Evolutionary conservation across 805 yeast genomes (phyloP), one percentile per base, ranked within the genome.

Genomic region (Saccharomycopsis sp.): DNA sequence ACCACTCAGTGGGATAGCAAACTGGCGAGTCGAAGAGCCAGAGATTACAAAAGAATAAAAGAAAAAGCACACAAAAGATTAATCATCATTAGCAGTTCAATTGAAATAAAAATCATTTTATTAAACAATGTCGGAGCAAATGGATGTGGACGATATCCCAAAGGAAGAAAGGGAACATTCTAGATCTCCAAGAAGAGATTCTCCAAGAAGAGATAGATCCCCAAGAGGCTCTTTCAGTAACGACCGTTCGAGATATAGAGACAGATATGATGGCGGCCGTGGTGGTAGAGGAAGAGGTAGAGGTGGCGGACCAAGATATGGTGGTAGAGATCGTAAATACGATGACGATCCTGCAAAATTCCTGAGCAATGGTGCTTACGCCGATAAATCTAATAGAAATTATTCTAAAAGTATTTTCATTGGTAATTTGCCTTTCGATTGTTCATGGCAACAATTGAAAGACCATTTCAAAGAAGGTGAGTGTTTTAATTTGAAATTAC

Each of bases 371-470:
- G 54, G 55, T 43, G 49, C 63, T 5, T 62, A 57, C 41, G 63
- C 64, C 50, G 60, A 63, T 27, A 69, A 67, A 52, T 61, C 65
- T 23, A 69, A 68, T 41, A 72, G 88, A 64, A 77, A 81, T 59
- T 80, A 79, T 59, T 72, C 71, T 39, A 80, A 81, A 58, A 79
- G 86, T 48, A 67, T 83, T 36, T 84, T 84, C 56, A 72, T 84
- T 38, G 89, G 90, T 6, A 83, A 83, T 58, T 66, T 84, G 44
- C 85, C 89, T 4, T 84, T 73, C 58, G 75, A 74, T 41, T 69
- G 77, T 52, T 72, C 78, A 27, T 72, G 84, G 54, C 63, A 66
- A 40, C 81, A 81, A 29, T 66, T 84, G 42, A 75, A 75, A 56
- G 79, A 70, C 14, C 68, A 73, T 51, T 84, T 84, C 61, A 63